A percentile compares a stretch with the other conserved stretches of the same genome.
These are phyloP conservation scores for Lentinus polychrous DNA, from an alignment of 1,284 basidiomycete genomes.

Conservation along the genomic window DNA sequence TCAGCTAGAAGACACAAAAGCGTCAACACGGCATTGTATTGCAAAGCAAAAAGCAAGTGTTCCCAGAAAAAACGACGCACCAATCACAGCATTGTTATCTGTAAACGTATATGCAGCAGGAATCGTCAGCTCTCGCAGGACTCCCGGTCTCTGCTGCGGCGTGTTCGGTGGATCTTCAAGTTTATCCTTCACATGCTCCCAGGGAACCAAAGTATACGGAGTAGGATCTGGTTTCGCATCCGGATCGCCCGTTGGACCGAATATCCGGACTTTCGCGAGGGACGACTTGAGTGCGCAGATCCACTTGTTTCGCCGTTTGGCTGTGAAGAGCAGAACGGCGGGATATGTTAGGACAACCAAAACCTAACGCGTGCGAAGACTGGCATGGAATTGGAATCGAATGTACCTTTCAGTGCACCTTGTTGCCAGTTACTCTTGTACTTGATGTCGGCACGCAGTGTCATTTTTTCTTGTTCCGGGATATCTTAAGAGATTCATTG, in stretches of 20 bases:
- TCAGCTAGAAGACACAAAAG: conserved; percentile 30
- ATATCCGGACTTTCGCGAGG: conserved; percentile 68
- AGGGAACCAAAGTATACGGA: conserved; percentile 69
- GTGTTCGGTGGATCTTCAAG: conserved; percentile 7
- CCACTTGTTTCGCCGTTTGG: conserved; percentile 86
- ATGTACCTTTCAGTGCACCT: conserved; percentile 62
- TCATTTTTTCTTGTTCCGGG: conserved; percentile 76
- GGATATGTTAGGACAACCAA: not conserved
- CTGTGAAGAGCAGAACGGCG: conserved; percentile 27
- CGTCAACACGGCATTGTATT: not conserved
- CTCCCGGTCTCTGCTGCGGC: conserved; percentile 14
- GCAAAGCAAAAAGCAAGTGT: not conserved
- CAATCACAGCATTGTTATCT: conserved; percentile 42
- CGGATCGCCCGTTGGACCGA: conserved; percentile 70
- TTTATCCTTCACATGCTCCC: conserved; percentile 46
- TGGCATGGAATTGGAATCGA: conserved; percentile 5
- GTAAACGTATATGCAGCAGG: conserved; percentile 42
- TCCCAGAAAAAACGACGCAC: conserved; percentile 28
- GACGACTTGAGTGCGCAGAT: conserved; percentile 78
- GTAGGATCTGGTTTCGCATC: conserved; percentile 42
- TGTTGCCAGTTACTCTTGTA: conserved; percentile 91
- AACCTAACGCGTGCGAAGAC: too few relatives aligned
- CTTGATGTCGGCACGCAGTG: conserved; percentile 77
- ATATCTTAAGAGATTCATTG: conserved; percentile 51
- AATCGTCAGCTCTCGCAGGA: conserved; percentile 12